Evolutionary conservation across 768 basidiomycete genomes (phyloP).

Genomic region (Naganishia onofrii): DNA sequence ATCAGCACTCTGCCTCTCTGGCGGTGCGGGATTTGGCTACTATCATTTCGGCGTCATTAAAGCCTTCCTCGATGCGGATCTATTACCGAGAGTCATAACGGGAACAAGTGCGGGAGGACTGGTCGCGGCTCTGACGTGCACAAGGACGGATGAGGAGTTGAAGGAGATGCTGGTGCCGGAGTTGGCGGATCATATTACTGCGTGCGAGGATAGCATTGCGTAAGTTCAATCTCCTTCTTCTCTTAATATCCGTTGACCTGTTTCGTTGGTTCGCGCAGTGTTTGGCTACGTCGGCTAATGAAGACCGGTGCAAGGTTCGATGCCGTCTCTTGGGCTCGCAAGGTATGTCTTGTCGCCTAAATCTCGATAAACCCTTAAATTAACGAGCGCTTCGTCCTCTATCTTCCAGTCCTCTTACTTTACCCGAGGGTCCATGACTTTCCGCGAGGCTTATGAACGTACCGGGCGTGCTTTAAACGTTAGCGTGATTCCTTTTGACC

Average conservation of each 20-base stretch:
- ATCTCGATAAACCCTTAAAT: too few relatives aligned
- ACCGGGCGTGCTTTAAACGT: slow-evolving; percentile 93
- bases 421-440: slow-evolving; percentile 88
- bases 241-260: background rate
- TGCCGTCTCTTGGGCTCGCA: slow-evolving; percentile 80
- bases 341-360: slow-evolving; percentile 57
- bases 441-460: slow-evolving; percentile 86
- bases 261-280: slow-evolving; percentile 27
- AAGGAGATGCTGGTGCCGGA: slow-evolving; percentile 72
- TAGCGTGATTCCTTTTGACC: slow-evolving; percentile 84
- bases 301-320: slow-evolving; percentile 94
- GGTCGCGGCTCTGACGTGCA: slow-evolving; percentile 67
- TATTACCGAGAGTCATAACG: slow-evolving; percentile 87
- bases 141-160: slow-evolving; percentile 83
- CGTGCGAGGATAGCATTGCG: slow-evolving; percentile 63
- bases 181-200: slow-evolving; percentile 71
- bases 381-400: too few relatives aligned
- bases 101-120: slow-evolving; percentile 93
- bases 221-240: slow-evolving; percentile 14
- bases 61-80: slow-evolving; percentile 79
- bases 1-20: slow-evolving; percentile 89
- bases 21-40: slow-evolving; percentile 91
- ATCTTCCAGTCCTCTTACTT: slow-evolving; percentile 71
- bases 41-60: slow-evolving; percentile 85
- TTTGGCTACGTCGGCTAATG: slow-evolving; percentile 62